Base-by-base conservation (phyloP, 805 yeast genomes). In the Yamadazyma tumulicola region DNA sequence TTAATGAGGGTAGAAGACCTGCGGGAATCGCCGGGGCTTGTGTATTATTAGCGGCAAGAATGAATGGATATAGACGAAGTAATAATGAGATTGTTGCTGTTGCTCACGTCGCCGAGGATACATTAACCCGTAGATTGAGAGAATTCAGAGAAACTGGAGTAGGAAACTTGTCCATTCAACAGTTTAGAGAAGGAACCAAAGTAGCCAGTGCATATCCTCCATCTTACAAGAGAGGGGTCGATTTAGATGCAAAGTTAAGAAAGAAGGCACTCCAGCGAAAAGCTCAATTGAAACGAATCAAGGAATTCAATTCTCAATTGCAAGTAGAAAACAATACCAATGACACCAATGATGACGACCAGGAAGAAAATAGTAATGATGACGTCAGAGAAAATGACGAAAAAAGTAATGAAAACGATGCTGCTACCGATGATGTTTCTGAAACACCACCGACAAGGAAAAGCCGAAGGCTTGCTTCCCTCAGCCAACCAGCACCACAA, bases 21-120 rank as follows among this genome's bases (percentile, higher is more conserved):
- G 97, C 98, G 0, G 98, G 99, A 50, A 78, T 93, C 35, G 98
- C 98, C 0, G 99, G 97, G 15, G 98, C 98, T 0, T 88, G 97
- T 59, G 69, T 93, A 2, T 56, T 94, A 29, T 63, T 93, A 32
- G 98, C 99, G 0, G 93, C 97, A 2, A 74, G 98, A 59, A 94
- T 93, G 97, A 93, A 93, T 61, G 89, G 89, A 53, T 81, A 85
- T 55, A 74, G 96, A 52, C 72, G 97, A 52, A 81, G 95, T 2
- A 96, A 91, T 56, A 75, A 89, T 1, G 97, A 94, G 55, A 82
- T 93, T 35, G 97, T 91, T 12, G 91, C 94, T 0, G 93, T 93
- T 6, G 91, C 97, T 1, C 95, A 87, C 55, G 89, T 93, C 17
- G 96, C 96, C 5, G 95, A 87, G 49, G 93, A 85, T 41, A 94